Evolutionary conservation across 2,329 filamentous ascomycete genomes (phyloP), one percentile per base, ranked within the genome.

Genomic region (Penicillium sp.): DNA sequence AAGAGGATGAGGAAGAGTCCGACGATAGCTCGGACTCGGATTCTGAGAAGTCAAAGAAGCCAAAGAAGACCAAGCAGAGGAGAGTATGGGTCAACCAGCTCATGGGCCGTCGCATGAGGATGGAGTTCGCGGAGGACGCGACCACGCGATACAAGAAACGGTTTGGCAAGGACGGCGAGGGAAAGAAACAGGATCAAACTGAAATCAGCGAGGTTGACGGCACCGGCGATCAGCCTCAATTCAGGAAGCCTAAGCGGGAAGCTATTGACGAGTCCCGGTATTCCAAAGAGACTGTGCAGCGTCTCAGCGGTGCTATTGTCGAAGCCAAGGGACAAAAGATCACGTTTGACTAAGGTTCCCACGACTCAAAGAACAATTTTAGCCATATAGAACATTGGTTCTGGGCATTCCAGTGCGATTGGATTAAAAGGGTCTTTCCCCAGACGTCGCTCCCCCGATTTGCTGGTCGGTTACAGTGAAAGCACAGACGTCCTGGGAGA

Each of bases 101-200:
- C 40, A 74, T 85, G 36, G 89, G 90, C 18, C 80, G 93, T 19
- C 77, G 82, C 48, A 75, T 98, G 52, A 87, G 91, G 62, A 82
- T 93, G 63, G 91, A 98, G 65, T 89, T 91, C 57, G 93, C 93
- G 14, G 93, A 98, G 70, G 93, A 97, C 65, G 81, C 90, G 43
- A 82, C 87, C 54, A 80, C 81, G 21, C 75, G 93, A 42, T 98
- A 98, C 68, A 91, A 91, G 73, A 98, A 97, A 75, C 81, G 93
- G 2, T 97, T 86, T 60, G 86, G 87, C 50, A 91, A 90, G 65
- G 83, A 83, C 27, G 77, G 75, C 20, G 74, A 69, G 52, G 56
- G 48, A 30, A 60, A 56, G 48, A 59, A n/a, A 27, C 11, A 56
- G 45, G 47, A 53, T 5, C 41, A 51, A 16, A 36, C 50, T 17